These are phyloP conservation scores for Ogataea dorogensis DNA, from an alignment of 805 yeast species.

Conservation along the genomic window DNA sequence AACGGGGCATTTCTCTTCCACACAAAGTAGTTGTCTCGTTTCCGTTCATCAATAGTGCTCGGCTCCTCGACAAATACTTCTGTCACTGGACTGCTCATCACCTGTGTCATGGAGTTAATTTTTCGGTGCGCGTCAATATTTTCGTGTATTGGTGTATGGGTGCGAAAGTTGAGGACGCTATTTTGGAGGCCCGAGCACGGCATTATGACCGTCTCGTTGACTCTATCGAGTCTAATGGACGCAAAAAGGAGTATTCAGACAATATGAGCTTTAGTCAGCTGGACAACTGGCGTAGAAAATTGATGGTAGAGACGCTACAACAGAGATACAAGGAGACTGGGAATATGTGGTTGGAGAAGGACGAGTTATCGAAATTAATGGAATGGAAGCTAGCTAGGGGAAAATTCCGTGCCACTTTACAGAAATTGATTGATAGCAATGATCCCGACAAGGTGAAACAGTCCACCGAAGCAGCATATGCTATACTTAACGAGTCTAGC, in stretches of 20 bases:
- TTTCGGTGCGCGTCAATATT: slow-evolving; percentile 10
- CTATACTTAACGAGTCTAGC: slow-evolving; percentile 7
- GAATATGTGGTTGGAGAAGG: slow-evolving; percentile 30
- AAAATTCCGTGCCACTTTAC: slow-evolving; percentile 44
- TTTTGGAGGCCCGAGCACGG: slow-evolving; percentile 2
- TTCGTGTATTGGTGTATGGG: slow-evolving; percentile 13
- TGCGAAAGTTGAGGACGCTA: slow-evolving; percentile 2
- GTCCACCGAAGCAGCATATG: slow-evolving; percentile 34
- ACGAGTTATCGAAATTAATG: slow-evolving; percentile 41
- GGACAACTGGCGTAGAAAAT: slow-evolving; percentile 37
- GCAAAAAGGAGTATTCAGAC: slow-evolving; percentile 16
- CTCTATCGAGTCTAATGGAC: slow-evolving; percentile 27
- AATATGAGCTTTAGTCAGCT: slow-evolving; percentile 34
- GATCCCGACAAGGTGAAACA: slow-evolving; percentile 30
- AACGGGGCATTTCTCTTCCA: slow-evolving; percentile 65
- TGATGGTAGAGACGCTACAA: slow-evolving; percentile 32
- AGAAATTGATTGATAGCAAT: slow-evolving; percentile 41
- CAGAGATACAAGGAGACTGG: slow-evolving; percentile 24
- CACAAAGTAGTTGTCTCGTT: slow-evolving; percentile 39
- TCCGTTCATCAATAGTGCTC: slow-evolving; percentile 12
- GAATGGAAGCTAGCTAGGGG: slow-evolving; percentile 50
- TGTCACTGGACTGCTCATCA: slow-evolving; percentile 1
- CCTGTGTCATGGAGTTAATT: slow-evolving; percentile 10
- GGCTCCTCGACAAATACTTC: not conserved
- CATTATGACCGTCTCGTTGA: slow-evolving; percentile 32